Evolutionary conservation across 192 early-diverging fungal genomes (phyloP), one percentile per base, ranked within the genome.

Genomic region (Coemansia sp.): DNA sequence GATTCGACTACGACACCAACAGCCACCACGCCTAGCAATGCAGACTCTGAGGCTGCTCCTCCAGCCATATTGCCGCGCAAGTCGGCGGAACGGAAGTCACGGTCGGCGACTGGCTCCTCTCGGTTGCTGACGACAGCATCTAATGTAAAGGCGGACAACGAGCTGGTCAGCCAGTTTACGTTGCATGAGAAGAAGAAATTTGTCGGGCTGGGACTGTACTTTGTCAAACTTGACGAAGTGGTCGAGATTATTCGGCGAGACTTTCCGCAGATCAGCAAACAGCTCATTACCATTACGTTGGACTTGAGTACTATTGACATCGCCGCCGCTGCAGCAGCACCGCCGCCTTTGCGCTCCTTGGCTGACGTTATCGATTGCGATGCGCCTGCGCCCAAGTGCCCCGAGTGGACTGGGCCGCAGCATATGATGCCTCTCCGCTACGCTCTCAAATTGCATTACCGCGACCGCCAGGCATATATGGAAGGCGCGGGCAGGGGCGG

Each of bases 161-260:
- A 70, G 38, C 36, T 73, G 21, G 68, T 76, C 51, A 70, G 57
- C 31, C 69, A 73, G 62, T 76, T 86, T 21, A 86, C 86, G 25
- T 75, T 87, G 61, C 82, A 87, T 29, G 90, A 92, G 62, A 87
- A 85, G 68, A 83, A 82, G 61, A 84, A 78, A 42, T 92, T 92
- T 72, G 58, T 92, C 23, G 73, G 73, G 29, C 79, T 82, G 34
- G 79, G 82, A 1, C 67, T 90, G 36, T 89, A 87, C 46, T 92
- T 92, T 80, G 84, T 92, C 48, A 85, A 80, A 41, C 73, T 90
- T 19, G 89, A 92, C 14, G 86, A 90, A 42, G 78, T 89, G 5
- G 84, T 89, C 0, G 75, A 82, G 27, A 66, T 92, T 34, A 86
- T 92, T 61, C 85, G 87, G 65, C 67, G 59, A 42, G 88, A 90